Evolutionary conservation across 192 early-diverging fungal genomes (phyloP), one percentile per base, ranked within the genome.

Genomic region (Glomus cerebriforme): DNA sequence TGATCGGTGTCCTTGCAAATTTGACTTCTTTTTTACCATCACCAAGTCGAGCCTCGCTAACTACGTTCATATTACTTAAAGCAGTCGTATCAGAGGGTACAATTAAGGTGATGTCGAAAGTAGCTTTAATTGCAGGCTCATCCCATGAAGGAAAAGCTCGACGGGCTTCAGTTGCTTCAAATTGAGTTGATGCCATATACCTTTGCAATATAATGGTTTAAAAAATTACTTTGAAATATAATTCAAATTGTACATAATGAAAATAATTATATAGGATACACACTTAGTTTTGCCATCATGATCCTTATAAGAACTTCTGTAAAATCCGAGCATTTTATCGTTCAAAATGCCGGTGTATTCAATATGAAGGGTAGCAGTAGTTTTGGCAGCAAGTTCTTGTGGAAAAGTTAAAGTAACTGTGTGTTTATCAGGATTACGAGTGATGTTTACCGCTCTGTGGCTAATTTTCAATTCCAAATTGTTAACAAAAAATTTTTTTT

Each of bases 71-170:
- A 87, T 99, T 99, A 64, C 95, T 95, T 58, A 99, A 86, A 17
- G 96, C 97, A 29, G 90, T 91, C 63, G 96, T 85, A 17, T 92
- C 86, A 34, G 86, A 86, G 32, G 86, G 88, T 43, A 99, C 94
- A 54, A 91, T 87, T 75, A 99, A 86, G 4, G 93, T 95, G 54
- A 97, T 89, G 79, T 97, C 94, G 73, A 98, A 99, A 0, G 94
- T 96, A 35, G 97, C 96, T 87, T 99, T 99, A 62, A 95, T 89
- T 73, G 91, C 89, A 43, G 98, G 98, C 87, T 98, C 98, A 85
- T 99, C 97, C 92, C 92, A 98, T 83, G 93, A 98, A n/a, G 98
- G 98, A 84, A 99, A 94, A 19, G 93, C 92, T 39, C 94, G 90
- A 73, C 97, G 92, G 34, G 93, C 93, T 81, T 96, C 92, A 26